Conservation (phyloP, 257 asterid genomes). For the Plectranthus barbatus region DNA sequence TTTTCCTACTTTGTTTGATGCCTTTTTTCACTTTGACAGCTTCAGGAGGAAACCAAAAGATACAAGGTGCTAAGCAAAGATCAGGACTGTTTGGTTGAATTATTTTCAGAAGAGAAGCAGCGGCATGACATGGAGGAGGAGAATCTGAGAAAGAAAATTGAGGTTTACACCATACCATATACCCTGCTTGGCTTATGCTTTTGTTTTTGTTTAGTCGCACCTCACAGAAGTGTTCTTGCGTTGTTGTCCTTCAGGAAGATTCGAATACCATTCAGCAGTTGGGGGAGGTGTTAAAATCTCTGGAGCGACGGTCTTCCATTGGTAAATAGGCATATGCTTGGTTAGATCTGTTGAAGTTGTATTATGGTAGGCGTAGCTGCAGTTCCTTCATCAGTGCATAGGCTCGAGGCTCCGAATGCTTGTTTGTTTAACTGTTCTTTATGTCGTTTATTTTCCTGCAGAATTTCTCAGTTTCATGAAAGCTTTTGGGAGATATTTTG, state of each 20-base stretch:
- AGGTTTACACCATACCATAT: constrained; percentile 30
- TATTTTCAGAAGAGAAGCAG: constrained; percentile 85
- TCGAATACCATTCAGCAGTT: constrained; percentile 55
- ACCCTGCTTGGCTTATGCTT: neutral
- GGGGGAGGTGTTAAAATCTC: constrained; percentile 33
- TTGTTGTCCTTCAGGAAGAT: constrained; percentile 40
- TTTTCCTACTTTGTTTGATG: neutral
- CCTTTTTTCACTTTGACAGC: constrained; percentile 32
- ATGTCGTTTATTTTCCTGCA: no score
- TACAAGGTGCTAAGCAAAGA: constrained; percentile 55
- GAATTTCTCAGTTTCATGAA: no score
- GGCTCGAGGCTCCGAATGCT: no score
- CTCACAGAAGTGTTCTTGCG: neutral
- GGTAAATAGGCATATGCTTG: no score
- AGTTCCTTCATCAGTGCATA: no score
- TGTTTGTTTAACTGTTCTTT: no score
- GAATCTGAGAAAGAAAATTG: constrained; percentile 50
- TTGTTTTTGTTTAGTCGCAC: neutral
- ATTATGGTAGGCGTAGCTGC: no score
- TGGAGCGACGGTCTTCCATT: no score
- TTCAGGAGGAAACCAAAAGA: constrained; percentile 36
- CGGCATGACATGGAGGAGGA: constrained; percentile 75
- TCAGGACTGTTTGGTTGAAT: constrained; percentile 62
- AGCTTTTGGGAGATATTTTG: no score
- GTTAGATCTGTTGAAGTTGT: no score